Conservation (phyloP, 441 rosid genomes). For the Erysimum pusillum region DNA sequence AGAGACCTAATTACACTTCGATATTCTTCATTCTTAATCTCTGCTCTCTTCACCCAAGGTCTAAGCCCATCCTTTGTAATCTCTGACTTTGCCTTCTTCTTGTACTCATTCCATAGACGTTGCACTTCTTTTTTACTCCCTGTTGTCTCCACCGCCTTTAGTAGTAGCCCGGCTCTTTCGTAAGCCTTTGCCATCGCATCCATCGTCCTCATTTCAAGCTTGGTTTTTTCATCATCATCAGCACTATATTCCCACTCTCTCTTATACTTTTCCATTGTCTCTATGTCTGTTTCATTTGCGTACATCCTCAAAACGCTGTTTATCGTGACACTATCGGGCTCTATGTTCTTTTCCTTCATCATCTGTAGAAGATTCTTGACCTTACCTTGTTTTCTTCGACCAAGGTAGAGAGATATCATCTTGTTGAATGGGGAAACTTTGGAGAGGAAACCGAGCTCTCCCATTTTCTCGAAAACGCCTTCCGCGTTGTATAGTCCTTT, state of each 20-base stretch:
- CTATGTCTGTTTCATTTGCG: not conserved
- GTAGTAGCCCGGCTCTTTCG: not conserved
- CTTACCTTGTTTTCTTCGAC: not conserved
- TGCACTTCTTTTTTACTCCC: not conserved
- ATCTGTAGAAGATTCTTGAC: not conserved
- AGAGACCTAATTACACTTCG: not conserved
- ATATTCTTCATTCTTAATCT: not conserved
- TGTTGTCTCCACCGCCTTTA: slow-evolving; percentile 14
- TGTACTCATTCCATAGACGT: slow-evolving; percentile 25
- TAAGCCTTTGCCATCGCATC: slow-evolving; percentile 20
- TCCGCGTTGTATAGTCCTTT: slow-evolving; percentile 1
- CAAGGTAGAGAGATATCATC: slow-evolving; percentile 18
- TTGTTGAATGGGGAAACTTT: not conserved
- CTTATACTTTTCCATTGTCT: not conserved
- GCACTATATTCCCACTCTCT: not conserved
- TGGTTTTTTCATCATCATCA: not conserved
- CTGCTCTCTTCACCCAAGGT: too few relatives aligned
- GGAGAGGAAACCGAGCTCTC: slow-evolving; percentile 15
- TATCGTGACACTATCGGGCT: not conserved
- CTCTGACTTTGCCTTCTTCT: not conserved
- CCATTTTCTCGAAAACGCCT: slow-evolving; percentile 22
- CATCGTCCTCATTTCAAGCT: slow-evolving; percentile 11
- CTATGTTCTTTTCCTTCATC: not conserved
- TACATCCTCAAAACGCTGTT: not conserved
- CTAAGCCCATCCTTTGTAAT: too few relatives aligned